Conservation (phyloP, 371 early-diverging fungal species). For the Actinomucor elegans region DNA sequence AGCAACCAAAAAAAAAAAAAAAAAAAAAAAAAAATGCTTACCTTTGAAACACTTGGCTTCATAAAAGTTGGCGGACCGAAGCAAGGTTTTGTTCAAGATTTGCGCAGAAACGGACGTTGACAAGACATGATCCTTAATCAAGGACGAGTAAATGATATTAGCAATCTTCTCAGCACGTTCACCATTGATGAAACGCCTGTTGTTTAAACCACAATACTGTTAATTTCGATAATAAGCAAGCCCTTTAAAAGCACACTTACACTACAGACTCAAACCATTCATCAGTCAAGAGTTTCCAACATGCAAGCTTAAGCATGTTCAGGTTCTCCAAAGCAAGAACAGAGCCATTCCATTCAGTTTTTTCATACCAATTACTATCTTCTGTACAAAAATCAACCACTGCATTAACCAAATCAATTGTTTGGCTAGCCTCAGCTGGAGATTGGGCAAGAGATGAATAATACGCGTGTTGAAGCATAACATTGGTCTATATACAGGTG, state of each 20-base stretch:
- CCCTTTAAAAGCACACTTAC: slow-evolving; percentile 17
- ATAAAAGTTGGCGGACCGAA: slow-evolving; percentile 60
- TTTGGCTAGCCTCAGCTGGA: not conserved
- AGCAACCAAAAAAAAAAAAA: not conserved
- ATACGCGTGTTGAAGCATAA: slow-evolving; percentile 39
- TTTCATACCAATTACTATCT: not conserved
- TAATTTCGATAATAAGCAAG: not conserved
- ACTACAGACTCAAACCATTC: slow-evolving; percentile 58
- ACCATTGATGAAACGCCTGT: slow-evolving; percentile 25
- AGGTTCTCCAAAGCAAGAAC: slow-evolving; percentile 24
- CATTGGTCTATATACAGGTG: slow-evolving; percentile 22
- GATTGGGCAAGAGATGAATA: slow-evolving; percentile 10
- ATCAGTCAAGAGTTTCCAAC: slow-evolving; percentile 55
- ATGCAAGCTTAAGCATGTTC: slow-evolving; percentile 41
- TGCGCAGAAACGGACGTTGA: slow-evolving; percentile 23
- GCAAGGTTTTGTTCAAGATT: slow-evolving; percentile 29
- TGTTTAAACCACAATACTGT: not conserved
- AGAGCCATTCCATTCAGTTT: slow-evolving; percentile 45
- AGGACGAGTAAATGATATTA: slow-evolving; percentile 18
- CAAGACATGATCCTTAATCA: slow-evolving; percentile 2
- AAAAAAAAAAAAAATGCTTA: slow-evolving; percentile 7
- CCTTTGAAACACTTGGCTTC: slow-evolving; percentile 53
- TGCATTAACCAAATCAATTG: slow-evolving; percentile 12
- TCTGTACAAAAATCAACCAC: slow-evolving; percentile 26
- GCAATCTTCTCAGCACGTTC: slow-evolving; percentile 17